Evolutionary conservation across 495 filamentous ascomycete genomes (phyloP), one percentile per base, ranked within the genome.

Genomic region (Annulohypoxylon bovei): DNA sequence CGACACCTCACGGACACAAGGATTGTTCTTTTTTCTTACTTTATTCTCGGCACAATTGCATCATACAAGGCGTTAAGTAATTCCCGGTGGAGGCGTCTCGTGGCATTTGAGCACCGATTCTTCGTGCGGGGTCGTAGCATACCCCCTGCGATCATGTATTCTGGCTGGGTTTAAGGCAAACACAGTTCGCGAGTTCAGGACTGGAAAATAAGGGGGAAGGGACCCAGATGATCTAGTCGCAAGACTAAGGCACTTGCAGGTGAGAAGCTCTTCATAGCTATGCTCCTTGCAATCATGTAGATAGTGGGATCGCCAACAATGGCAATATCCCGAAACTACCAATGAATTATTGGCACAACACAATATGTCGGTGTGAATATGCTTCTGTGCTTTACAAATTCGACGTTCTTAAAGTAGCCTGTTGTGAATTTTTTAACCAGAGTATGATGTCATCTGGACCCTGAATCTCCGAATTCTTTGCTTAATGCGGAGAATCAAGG

Each of bases 41-140:
- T 64, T 55, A 22, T 47, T 47, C 37, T n/a, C 54, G 42, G 33
- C 14, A 42, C 58, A 69, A 67, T 27, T 68, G 46, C 70, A 75
- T 75, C 49, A 59, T 52, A 73, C 59, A 65, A 50, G 75, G 75
- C 70, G 75, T 77, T 75, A 52, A 39, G 72, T 71, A 75, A 74
- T 68, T 55, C 52, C 44, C 35, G 28, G 35, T 1, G 46, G 14
- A 46, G 32, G 58, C 39, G 20, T 60, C 14, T 57, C 27, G 23
- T 6, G 42, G 39, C 32, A 57, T 52, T 56, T 16, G 54, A 57
- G 53, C 54, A 57, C 49, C 47, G 27, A 20, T 40, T 67, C 47
- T 53, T 46, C 42, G 44, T 9, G 14, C n/a, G 27, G 9, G 27
- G 22, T 18, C 3, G 55, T 56, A 54, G 22, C 32, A 64, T 53